Base-by-base conservation (phyloP, 2,329 filamentous ascomycete genomes). In the Cyanodermella asteris region DNA sequence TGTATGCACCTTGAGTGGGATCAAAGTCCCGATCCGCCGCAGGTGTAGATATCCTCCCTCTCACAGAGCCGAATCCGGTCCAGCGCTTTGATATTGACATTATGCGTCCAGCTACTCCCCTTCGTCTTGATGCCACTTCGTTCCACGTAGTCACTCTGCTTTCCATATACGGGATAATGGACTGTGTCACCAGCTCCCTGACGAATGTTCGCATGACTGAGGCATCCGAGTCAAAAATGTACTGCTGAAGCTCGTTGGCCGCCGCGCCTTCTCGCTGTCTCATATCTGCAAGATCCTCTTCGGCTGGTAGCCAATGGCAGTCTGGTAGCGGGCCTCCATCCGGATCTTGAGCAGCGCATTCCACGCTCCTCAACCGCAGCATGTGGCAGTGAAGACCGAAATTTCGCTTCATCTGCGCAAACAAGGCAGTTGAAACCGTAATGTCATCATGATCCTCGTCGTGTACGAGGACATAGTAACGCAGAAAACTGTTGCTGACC, bases 361-460 rank as follows among this genome's bases (percentile, higher is more conserved):
- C 75, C 18, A 69, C 74, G 39, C 78, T 90, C 37, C 84, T 66
- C 25, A 97, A 55, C 34, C 90, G 61, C 17, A 97, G 57, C 7
- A 97, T 59, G 49, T 97, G 87, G 43, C 87, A 97, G 48, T 97
- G 82, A 23, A 94, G 56, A 2, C 87, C 87, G 34, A 97, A 78
- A 49, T 93, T 80, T n/a, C 87, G 70, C 50, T 94, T 97, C 90
- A 97, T 97, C 47, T 93, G 80, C 38, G 97, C 87, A 47, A 91
- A 97, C 15, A 94, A 57, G 11, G 70, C 66, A 47, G 84, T 84
- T 8, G 82, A 91, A 48, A 81, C 75, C 18, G 68, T 67, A 32
- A 94, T 91, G 43, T 97, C 82, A 41, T 91, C 84, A 32, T 69
- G 70, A 43, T 97, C 87, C 50, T 97, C 90, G 38, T 97, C 87